Base-by-base conservation (phyloP, 1,139 yeast genomes). In the Candida sojae region DNA sequence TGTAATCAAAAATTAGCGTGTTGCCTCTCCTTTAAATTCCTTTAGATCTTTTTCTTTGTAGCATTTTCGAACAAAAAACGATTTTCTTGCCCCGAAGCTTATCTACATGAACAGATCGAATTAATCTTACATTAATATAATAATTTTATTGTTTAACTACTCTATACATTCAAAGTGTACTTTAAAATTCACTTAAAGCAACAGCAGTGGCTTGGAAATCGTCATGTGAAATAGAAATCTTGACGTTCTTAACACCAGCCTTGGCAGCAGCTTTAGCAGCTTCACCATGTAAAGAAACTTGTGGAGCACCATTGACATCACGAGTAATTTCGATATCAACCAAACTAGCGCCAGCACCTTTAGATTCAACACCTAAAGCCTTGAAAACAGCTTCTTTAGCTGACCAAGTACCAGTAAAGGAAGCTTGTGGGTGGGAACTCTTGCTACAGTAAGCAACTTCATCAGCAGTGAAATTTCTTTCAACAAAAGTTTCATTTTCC, bases 301-400 rank as follows among this genome's bases (percentile, higher is more conserved):
- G 71, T 47, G 99, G 99, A 48, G 88, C 95, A 50, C 95, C 96
- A 48, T 82, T 83, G 52, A 77, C 58, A 57, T 83, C 88, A 61
- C 96, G 86, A 25, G 75, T 61, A 61, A 93, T 88, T 73, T 92
- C 98, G 69, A 93, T 93, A 55, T 91, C 97, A 67, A 81, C 80
- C 73, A 93, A 79, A 43, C 96, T 78, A 47, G 99, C 98, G 54
- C 98, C 99, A 17, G 92, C 97, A 53, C 99, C 99, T 67, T 85
- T 82, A 41, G 96, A 86, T 63, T 83, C 80, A 54, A 90, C 96
- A 53, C 96, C 93, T 62, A 93, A 79, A 21, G 97, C 89, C 77
- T 93, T 93, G 84, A 93, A 93, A 39, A 91, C 97, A 36, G 99
- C 99, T 74, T 93, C 99, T 75, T 93, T 93, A 47, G 99, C 99